Conservation (phyloP, 2,329 filamentous ascomycete genomes). For the Cercospora berteroae region DNA sequence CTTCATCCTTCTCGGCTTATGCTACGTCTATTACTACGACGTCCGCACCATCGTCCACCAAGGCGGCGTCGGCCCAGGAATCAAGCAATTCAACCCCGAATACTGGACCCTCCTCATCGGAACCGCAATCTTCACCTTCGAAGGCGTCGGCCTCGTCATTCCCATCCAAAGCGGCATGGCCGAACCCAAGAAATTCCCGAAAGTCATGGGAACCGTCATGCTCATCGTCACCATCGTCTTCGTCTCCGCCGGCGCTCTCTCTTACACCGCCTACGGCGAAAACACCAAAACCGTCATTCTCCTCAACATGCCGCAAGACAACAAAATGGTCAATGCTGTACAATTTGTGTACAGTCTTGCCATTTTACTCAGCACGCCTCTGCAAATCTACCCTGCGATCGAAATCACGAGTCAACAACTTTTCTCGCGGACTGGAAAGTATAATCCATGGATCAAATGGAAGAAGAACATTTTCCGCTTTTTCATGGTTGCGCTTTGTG, state of each 20-base stretch:
- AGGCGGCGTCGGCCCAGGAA: slow-evolving; percentile 70
- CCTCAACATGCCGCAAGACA: slow-evolving; percentile 92
- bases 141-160: slow-evolving; percentile 95
- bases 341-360: slow-evolving; percentile 97
- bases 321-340: slow-evolving; percentile 90
- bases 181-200: slow-evolving; percentile 83
- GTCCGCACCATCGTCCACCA: slow-evolving; percentile 74
- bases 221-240: slow-evolving; percentile 91
- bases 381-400: slow-evolving; percentile 97
- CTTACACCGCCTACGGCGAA: slow-evolving; percentile 93
- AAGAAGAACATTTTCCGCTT: slow-evolving; percentile 98
- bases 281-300: slow-evolving; percentile 95
- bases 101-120: slow-evolving; percentile 98
- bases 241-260: slow-evolving; percentile 84
- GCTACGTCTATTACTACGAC: slow-evolving; percentile 96
- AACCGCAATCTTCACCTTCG: slow-evolving; percentile 98
- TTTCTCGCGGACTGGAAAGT: slow-evolving; percentile 92
- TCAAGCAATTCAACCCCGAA: slow-evolving; percentile 82
- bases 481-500: slow-evolving; percentile 82
- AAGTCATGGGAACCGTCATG: slow-evolving; percentile 87
- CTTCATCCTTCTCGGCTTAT: slow-evolving; percentile 87
- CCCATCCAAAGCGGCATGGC: slow-evolving; percentile 98
- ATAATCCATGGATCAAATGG: slow-evolving; percentile 99
- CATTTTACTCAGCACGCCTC: slow-evolving; percentile 90
- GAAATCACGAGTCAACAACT: slow-evolving; percentile 93